These are phyloP conservation scores for Marchantia paleacea DNA, from an alignment of 225 moss, liverwort and hornwort genomes.

Conservation along the genomic window DNA sequence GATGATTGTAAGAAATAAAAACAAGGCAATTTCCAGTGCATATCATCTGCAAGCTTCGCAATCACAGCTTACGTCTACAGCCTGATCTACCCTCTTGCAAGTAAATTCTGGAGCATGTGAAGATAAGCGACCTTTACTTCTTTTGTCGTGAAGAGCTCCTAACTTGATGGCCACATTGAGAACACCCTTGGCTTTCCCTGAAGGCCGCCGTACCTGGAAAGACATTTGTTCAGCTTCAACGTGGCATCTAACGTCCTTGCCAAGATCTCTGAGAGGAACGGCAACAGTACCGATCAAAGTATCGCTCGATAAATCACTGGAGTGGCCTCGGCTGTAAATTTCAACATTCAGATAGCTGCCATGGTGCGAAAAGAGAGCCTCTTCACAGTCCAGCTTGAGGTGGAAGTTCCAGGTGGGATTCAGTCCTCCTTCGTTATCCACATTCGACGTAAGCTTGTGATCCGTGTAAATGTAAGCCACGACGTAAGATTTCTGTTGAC, in stretches of 20 bases:
- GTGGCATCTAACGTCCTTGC: slow-evolving; percentile 38
- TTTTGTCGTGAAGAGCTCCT: slow-evolving; percentile 37
- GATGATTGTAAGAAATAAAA: neutral
- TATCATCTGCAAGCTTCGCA: slow-evolving; percentile 3
- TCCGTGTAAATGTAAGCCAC: slow-evolving; percentile 60
- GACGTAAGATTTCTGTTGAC: slow-evolving; percentile 56
- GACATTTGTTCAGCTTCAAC: slow-evolving; percentile 20
- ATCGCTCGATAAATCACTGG: slow-evolving; percentile 46
- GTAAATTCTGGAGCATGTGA: slow-evolving; percentile 20
- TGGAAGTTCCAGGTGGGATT: slow-evolving; percentile 69
- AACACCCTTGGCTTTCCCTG: slow-evolving; percentile 55
- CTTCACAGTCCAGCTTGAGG: slow-evolving; percentile 49
- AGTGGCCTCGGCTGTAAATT: slow-evolving; percentile 54
- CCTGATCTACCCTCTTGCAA: slow-evolving; percentile 23
- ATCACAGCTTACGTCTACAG: neutral
- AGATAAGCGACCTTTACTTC: slow-evolving; percentile 10
- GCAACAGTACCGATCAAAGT: slow-evolving; percentile 31
- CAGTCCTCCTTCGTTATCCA: slow-evolving; percentile 50
- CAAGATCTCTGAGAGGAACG: slow-evolving; percentile 49
- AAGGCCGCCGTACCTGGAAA: slow-evolving; percentile 52
- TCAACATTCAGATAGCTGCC: slow-evolving; percentile 56
- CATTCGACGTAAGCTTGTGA: slow-evolving; percentile 46
- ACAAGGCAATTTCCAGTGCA: too few species aligned
- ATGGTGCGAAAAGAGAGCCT: slow-evolving; percentile 46
- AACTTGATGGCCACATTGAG: slow-evolving; percentile 57